Percentiles rank a stretch among this genome's conserved stretches.
Conservation (phyloP, 2,329 filamentous ascomycete genomes). For the Penicillium sp. region DNA sequence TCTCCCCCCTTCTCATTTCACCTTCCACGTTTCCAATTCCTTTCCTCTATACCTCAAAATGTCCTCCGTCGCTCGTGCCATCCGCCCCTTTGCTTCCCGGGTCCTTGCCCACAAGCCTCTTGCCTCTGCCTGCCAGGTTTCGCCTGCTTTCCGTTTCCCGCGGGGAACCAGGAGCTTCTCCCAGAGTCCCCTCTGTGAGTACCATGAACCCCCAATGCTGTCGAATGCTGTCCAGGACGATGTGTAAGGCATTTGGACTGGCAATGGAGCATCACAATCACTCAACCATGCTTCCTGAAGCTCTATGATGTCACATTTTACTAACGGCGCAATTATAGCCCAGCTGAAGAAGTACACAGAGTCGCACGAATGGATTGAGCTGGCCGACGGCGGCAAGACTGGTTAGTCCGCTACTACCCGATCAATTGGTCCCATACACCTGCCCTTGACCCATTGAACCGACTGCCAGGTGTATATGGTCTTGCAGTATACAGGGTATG, state of each 20-base stretch:
- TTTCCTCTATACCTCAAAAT: slow-evolving; percentile 25
- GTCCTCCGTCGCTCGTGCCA: slow-evolving; percentile 36
- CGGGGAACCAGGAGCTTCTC: slow-evolving; percentile 45
- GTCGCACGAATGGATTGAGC: slow-evolving; percentile 97
- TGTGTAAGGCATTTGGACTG: neutral
- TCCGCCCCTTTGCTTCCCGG: slow-evolving; percentile 39
- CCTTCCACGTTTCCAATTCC: slow-evolving; percentile 7
- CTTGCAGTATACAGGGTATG: neutral
- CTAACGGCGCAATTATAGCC: slow-evolving; percentile 33
- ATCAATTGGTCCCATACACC: neutral
- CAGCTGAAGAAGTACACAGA: slow-evolving; percentile 80
- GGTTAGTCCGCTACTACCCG: slow-evolving; percentile 43
- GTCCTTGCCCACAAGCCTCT: slow-evolving; percentile 38
- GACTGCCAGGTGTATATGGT: neutral
- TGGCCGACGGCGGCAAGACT: slow-evolving; percentile 75
- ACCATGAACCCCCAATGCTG: slow-evolving; percentile 1
- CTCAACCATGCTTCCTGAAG: neutral
- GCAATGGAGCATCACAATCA: slow-evolving; percentile 8
- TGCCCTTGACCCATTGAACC: neutral
- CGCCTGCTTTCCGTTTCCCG: slow-evolving; percentile 40
- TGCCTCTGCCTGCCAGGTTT: slow-evolving; percentile 29
- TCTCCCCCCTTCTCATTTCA: slow-evolving; percentile 20
- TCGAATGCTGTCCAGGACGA: neutral
- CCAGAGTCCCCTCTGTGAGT: slow-evolving; percentile 41
- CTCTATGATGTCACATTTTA: slow-evolving; percentile 12